A percentile compares a stretch with the other conserved stretches of the same genome.
These are phyloP conservation scores for Dissophora ornata DNA, from an alignment of 192 early-diverging fungal species.

Conservation along the genomic window DNA sequence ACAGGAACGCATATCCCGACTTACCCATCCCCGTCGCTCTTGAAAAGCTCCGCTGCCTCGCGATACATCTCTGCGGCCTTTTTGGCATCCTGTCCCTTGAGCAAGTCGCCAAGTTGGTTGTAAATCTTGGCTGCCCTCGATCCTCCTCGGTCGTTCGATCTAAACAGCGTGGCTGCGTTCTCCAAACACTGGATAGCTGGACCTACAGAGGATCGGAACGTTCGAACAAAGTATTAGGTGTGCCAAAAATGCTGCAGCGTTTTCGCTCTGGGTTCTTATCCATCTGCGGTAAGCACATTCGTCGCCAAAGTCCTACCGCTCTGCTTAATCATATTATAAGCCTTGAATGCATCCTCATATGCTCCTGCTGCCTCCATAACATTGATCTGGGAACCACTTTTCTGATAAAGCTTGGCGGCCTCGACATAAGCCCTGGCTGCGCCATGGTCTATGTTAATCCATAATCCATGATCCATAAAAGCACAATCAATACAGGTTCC, in stretches of 20 bases:
- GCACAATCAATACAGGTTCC: no score
- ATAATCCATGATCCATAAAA: no score
- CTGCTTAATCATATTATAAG: conserved; percentile 51
- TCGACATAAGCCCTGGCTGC: conserved; percentile 46
- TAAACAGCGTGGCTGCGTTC: conserved; percentile 35
- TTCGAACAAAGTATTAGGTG: no score
- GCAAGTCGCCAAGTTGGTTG: conserved; percentile 21
- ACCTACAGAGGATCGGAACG: neutral
- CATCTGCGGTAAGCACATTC: no score
- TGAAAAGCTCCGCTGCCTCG: conserved; percentile 48
- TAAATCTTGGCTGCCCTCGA: conserved; percentile 36
- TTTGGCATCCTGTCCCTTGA: conserved; percentile 21
- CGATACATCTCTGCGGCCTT: conserved; percentile 33
- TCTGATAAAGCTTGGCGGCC: conserved; percentile 51
- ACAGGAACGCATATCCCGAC: no score
- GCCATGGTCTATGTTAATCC: conserved; percentile 19
- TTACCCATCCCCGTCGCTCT: conserved; percentile 54
- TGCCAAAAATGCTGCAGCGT: no score
- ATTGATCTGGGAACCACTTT: conserved; percentile 38
- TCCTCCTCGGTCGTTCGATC: conserved; percentile 42
- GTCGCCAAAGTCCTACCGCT: conserved; percentile 38
- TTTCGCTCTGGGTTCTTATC: no score
- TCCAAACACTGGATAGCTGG: conserved; percentile 43
- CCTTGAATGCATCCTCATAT: conserved; percentile 57
- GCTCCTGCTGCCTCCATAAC: conserved; percentile 53